These are phyloP conservation scores for Ustilago trichophora DNA, from an alignment of 1,284 basidiomycete species.

Conservation along the genomic window DNA sequence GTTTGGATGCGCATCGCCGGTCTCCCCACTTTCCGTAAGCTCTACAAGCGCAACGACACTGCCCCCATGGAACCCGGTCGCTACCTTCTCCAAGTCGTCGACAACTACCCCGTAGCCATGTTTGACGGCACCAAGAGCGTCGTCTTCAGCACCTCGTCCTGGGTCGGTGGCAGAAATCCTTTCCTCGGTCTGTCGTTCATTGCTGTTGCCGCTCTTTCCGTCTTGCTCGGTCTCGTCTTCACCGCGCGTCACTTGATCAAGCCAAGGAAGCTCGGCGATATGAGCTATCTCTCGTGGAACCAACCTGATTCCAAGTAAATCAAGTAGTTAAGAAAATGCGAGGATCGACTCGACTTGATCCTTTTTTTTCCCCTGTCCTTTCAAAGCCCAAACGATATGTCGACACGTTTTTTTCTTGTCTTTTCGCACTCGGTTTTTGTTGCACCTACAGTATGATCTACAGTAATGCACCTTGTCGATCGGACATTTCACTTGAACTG, in stretches of 20 bases:
- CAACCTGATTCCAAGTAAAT: constrained; percentile 39
- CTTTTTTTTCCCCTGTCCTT: no score
- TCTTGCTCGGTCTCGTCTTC: constrained; percentile 84
- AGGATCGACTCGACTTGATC: background rate
- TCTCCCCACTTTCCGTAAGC: constrained; percentile 92
- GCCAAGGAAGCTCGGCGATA: constrained; percentile 77
- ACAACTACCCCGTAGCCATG: constrained; percentile 91
- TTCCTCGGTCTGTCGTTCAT: constrained; percentile 98
- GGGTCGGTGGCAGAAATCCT: constrained; percentile 96
- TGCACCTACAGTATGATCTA: no score
- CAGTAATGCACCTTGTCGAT: no score
- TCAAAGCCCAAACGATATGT: no score
- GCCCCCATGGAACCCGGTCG: constrained; percentile 77
- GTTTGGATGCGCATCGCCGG: constrained; percentile 99
- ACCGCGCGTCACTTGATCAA: constrained; percentile 91
- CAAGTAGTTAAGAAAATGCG: background rate
- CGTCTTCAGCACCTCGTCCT: constrained; percentile 94
- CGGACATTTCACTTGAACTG: no score
- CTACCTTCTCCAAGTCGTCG: constrained; percentile 80
- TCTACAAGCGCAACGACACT: constrained; percentile 89
- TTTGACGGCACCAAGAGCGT: constrained; percentile 96
- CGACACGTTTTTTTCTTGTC: no score
- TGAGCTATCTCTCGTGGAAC: constrained; percentile 66
- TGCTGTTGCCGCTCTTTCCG: constrained; percentile 84
- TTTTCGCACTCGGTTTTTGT: no score